Base-by-base conservation (phyloP, 805 yeast species). In the Cyberlindnera bimundalis region DNA sequence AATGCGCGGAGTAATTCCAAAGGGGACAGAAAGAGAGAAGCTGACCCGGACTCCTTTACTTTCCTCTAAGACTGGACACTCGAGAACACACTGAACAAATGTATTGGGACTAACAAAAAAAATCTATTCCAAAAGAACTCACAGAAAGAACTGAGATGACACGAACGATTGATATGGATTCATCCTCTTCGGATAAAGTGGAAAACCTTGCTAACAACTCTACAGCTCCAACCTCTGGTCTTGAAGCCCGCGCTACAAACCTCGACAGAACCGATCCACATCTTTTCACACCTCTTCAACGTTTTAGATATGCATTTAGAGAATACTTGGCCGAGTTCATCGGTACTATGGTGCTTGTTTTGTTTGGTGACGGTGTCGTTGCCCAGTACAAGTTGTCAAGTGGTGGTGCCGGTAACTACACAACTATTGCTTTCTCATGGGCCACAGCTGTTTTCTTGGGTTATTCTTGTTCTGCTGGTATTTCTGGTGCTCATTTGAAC, bases 401-500 rank as follows among this genome's bases (percentile, higher is more conserved):
- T 3, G 65, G 60, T 17, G 40, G 50, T 6, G 63, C 63, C 28
- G 78, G 78, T 50, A 62, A 63, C 36, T 68, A 64, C 42, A 66
- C 66, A 33, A 62, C 67, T 15, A 58, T 73, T 38, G 70, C 71
- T 3, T 50, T 74, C 29, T 65, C 70, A n/a, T 75, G 79, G 79
- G 81, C 76, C 33, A 61, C 73, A 27, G 80, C 76, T 1, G 77
- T 71, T 28, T 70, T 72, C 51, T 54, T 74, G 53, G 81, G 79
- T 35, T 73, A 71, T 50, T 62, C 66, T 39, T 61, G 66, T 7
- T 66, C 77, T 29, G 78, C 78, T 44, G 81, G 81, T 48, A 62
- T 74, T 39, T 73, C 79, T 28, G 80, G 79, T 52, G 81, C 75
- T n/a, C 81, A 75, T 56, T 53, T 75, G 44, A 75, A 76, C 56